Conservation (phyloP, 306 rosid genomes). For the Myrica gale region DNA sequence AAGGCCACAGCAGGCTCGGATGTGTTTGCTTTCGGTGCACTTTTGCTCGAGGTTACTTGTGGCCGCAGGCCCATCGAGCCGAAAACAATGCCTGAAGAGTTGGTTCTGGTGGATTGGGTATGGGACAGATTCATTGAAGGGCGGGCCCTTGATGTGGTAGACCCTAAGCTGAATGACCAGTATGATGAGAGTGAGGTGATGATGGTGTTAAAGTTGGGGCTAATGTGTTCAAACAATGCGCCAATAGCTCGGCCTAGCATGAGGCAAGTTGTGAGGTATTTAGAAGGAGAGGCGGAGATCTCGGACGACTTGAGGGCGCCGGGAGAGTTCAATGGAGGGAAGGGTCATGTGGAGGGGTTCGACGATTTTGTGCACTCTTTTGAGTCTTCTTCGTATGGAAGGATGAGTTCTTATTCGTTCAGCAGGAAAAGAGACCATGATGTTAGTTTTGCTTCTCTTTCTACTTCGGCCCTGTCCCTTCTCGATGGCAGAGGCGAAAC, state of each 20-base stretch:
- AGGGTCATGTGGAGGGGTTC: constrained; percentile 48
- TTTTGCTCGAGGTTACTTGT: constrained; percentile 65
- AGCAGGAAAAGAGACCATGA: constrained; percentile 39
- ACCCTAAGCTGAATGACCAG: constrained; percentile 44
- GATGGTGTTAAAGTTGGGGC: constrained; percentile 62
- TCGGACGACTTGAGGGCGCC: constrained; percentile 45
- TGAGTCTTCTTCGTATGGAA: constrained; percentile 58
- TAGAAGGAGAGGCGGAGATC: constrained; percentile 62
- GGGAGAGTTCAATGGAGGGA: constrained; percentile 14
- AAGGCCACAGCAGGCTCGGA: constrained; percentile 69
- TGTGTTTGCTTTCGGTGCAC: constrained; percentile 72
- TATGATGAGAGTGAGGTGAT: constrained; percentile 43
- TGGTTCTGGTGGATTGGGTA: constrained; percentile 76
- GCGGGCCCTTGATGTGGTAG: constrained; percentile 49
- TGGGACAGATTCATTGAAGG: constrained; percentile 64
- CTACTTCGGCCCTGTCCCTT: constrained; percentile 49
- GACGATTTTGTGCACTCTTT: constrained; percentile 60
- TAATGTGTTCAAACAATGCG: constrained; percentile 57
- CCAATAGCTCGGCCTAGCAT: constrained; percentile 53
- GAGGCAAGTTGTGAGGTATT: constrained; percentile 58
- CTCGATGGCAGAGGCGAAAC: constrained; percentile 45
- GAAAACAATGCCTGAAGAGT: constrained; percentile 47
- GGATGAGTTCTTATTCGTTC: constrained; percentile 42
- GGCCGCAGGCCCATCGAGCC: constrained; percentile 79
- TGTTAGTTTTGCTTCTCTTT: constrained; percentile 39